Evolutionary conservation across 192 early-diverging fungal species (phyloP), one percentile per base, ranked within the genome.

Genomic region (Umbelopsis isabellina): DNA sequence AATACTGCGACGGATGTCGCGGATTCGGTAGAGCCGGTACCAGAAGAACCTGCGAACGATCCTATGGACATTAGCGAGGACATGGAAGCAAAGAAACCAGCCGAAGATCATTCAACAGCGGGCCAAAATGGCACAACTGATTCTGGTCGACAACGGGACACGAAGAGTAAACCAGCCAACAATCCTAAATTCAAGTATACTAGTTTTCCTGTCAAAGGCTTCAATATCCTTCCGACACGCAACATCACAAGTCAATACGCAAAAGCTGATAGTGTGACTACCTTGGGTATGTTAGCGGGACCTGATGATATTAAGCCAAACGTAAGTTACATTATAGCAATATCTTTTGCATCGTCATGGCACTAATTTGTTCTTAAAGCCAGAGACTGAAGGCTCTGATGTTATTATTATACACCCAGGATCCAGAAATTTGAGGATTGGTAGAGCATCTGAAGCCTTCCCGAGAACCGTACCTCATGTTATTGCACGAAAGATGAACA

Each of bases 341-440:
- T 22, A 49, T 61, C 21, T 53, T 41, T 16, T 30, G 7, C n/a
- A 55, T 11, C 18, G 35, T 50, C 21, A 47, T 25, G 35, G 3
- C 15, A 53, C 45, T 67, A 21, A 64, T 51, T 11, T 77, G 37
- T 6, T 1, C 1, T 1, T 10, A 41, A 2, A 89, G 80, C 79
- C 85, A 15, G 83, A 83, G 22, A 67, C 69, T 30, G 85, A 86
- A 75, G 82, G 82, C 61, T 74, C 76, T 12, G 91, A 94, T 72
- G 87, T 92, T 18, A 85, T 96, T 67, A 89, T 96, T 16, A 92
- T 96, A 65, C 92, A 96, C 48, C 88, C 95, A 3, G 95, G 95
- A 47, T 96, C 95, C 55, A 81, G 89, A 53, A 87, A 88, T 75
- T 79, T 96, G 50, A 83, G 92, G 46, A 87, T 96, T n/a, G 94